Evolutionary conservation across 352 stramenopile genomes (phyloP), one percentile per base, ranked within the genome.

Genomic region (Peronospora belbahrii): DNA sequence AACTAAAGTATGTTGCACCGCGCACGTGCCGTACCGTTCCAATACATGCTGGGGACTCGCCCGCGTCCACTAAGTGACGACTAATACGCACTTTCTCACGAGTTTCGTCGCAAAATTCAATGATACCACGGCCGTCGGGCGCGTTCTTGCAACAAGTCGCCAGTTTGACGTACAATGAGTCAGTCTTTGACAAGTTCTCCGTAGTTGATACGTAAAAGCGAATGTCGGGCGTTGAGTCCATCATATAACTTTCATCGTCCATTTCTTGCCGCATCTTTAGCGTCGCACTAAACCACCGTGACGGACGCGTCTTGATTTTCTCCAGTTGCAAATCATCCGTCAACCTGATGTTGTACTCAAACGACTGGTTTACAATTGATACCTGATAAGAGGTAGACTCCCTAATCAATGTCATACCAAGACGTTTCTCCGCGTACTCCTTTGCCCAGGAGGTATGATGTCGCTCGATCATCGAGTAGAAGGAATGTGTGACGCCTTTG

Each of bases 221-320:
- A 17, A 86, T 55, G 34, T 88, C 79, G 0, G 74, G 76, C 4
- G 76, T 91, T 0, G 55, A 51, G 47, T 91, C 79, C 76, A 88
- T 86, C 33, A 27, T 56, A 8, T 67, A 64, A 7, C 24, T 51
- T 10, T 83, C 69, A 18, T 85, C 68, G 17, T 85, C 56, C 27
- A 88, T 61, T 42, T 91, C 79, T 47, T 91, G 76, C 6, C 67
- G 73, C 76, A 88, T 88, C 53, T 91, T 91, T 30, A 91, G 48
- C 34, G 79, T 91, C 13, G 76, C 55, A 36, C 68, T 86, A 43
- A 91, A 84, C 79, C 76, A 91, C 2, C 79, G 72, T 15, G 61
- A 71, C 24, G 79, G 63, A 1, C 76, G 74, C 0, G 76, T 86
- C 28, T 66, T 71, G 27, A 85, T 44, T 31, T 79, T 83, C 9